Base-by-base conservation (phyloP, 805 yeast species). In the Myxozyma vanderwaltii region DNA sequence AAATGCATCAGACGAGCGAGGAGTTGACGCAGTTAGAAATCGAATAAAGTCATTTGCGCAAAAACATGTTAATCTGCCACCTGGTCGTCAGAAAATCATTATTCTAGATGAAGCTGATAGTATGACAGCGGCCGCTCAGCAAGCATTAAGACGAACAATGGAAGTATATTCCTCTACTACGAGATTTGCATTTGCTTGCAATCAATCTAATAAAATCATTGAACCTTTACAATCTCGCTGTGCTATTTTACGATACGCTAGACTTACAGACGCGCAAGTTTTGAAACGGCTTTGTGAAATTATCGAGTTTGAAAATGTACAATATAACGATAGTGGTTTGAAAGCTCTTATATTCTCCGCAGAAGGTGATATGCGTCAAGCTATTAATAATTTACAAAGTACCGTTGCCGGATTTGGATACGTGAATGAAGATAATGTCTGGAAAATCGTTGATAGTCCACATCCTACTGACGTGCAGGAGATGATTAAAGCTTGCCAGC, bases 311-410 rank as follows among this genome's bases (percentile, higher is more conserved):
- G 98, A 94, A 72, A 72, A 83, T 45, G 88, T 92, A 13, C 78
- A 89, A 69, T 88, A 83, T 73, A 83, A 91, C 17, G 88, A 90
- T 62, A 97, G 90, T 72, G 99, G 99, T 0, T 75, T 94, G 36
- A 90, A 90, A 66, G 98, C 99, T 0, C 79, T 94, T 59, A 84
- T 94, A 15, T 94, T 94, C 75, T 86, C 97, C 0, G 95, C 97
- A 0, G 99, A 94, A 71, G 99, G 99, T 60, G 99, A 94, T 71
- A 92, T 94, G 99, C 84, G 99, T 73, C 99, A 94, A 74, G 99
- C 98, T 0, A 82, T 94, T 49, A 94, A 94, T 71, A 94, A 94
- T 73, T 72, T 94, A 59, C 99, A 94, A 71, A 86, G 96, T 69
- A 91, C 97, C 0, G 92, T 86, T 33, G 90, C 97, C 0, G 99